phyloP scores from a whole-genome alignment of 1,284 basidiomycete species.

The Porodaedalea pini region DNA sequence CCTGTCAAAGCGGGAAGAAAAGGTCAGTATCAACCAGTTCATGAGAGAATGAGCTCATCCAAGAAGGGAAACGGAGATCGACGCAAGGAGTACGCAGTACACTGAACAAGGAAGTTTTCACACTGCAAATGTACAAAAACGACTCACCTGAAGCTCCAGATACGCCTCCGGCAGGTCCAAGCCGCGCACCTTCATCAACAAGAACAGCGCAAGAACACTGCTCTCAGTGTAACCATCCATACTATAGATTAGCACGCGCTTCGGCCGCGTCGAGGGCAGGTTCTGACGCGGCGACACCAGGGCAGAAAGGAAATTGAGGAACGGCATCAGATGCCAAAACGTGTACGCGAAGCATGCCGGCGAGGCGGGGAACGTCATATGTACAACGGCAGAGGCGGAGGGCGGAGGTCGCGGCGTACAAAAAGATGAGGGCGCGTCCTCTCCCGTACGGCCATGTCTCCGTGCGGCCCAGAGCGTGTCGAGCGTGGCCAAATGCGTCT shows the following conservation, averaged over 20 bases:
- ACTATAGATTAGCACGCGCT: conserved; percentile 70
- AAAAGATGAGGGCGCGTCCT: background rate
- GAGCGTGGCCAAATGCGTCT: conserved; percentile 62
- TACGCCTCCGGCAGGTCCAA: conserved; percentile 85
- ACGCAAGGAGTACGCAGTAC: background rate
- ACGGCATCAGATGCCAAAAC: conserved; percentile 17
- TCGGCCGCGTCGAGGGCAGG: conserved; percentile 44
- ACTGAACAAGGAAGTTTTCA: background rate
- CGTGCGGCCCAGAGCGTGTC: conserved; percentile 57
- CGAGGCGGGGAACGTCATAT: conserved; percentile 32
- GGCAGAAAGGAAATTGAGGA: conserved; percentile 25
- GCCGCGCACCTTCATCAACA: conserved; percentile 80
- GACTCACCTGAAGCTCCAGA: conserved; percentile 63
- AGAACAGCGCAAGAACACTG: conserved; percentile 80
- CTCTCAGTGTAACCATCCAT: conserved; percentile 91
- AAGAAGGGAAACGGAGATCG: background rate
- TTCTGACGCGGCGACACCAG: conserved; percentile 21
- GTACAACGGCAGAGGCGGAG: conserved; percentile 66
- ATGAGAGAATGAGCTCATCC: background rate
- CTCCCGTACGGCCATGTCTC: background rate
- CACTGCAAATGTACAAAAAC: background rate
- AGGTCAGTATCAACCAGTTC: background rate
- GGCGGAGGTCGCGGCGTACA: conserved; percentile 57
- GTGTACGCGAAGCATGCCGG: conserved; percentile 23
- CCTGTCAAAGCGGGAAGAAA: conserved; percentile 30